Percentiles rank a stretch among this genome's conserved stretches.
Evolutionary conservation across 129 eudicot species (phyloP).

Genomic region (Artemisia argyi): DNA sequence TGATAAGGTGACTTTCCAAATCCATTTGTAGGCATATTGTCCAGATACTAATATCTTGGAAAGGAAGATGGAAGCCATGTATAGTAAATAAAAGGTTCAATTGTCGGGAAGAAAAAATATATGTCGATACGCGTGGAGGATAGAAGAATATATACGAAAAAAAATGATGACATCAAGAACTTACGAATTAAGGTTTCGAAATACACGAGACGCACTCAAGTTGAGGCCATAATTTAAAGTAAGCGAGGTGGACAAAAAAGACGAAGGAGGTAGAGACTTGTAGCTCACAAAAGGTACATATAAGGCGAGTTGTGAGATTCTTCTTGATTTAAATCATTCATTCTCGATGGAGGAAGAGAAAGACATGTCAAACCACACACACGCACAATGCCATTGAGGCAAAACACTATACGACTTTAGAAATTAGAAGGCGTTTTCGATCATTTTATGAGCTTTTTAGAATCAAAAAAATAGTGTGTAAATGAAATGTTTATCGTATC

Average conservation of each 20-base stretch:
- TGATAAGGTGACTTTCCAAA: not conserved
- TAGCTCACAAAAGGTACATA: constrained; percentile 53
- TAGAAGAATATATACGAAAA: constrained; percentile 19
- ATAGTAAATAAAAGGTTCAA: constrained; percentile 12
- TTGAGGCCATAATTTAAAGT: constrained; percentile 22
- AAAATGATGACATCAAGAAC: constrained; percentile 41
- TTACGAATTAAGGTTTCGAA: constrained; percentile 66
- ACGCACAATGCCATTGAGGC: constrained; percentile 32
- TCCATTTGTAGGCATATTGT: constrained; percentile 9
- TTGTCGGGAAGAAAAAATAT: constrained; percentile 12
- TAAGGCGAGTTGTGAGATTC: constrained; percentile 48
- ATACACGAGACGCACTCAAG: constrained; percentile 34
- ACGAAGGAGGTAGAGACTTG: constrained; percentile 40
- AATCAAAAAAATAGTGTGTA: not conserved
- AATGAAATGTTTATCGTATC: not conserved
- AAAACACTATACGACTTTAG: constrained; percentile 26
- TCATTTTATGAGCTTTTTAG: not conserved
- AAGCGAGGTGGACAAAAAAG: constrained; percentile 19
- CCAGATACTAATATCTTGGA: not conserved
- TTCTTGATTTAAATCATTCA: constrained; percentile 43
- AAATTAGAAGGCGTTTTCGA: constrained; percentile 17
- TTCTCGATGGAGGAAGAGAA: constrained; percentile 27
- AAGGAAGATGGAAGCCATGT: constrained; percentile 11
- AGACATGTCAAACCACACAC: constrained; percentile 30
- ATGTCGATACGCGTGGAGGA: constrained; percentile 12